phyloP scores from a whole-genome alignment of 1,139 yeast genomes.

The Suhomyces chickasaworum region DNA sequence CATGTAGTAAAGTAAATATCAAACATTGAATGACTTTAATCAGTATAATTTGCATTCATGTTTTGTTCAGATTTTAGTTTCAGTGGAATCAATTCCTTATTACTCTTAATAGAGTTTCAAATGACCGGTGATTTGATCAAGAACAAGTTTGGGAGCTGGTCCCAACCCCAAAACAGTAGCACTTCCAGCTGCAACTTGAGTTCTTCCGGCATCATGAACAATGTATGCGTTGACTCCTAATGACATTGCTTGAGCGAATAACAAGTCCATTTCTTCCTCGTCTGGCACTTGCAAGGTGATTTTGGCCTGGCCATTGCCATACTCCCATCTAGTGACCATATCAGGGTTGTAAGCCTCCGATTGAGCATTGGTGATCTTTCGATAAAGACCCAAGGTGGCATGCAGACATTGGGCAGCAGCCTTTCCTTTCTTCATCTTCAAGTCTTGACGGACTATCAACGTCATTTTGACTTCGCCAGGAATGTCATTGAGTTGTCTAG shows the following conservation, averaged over 20 bases:
- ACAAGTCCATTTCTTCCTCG: constrained; percentile 73
- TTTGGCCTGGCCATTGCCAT: constrained; percentile 86
- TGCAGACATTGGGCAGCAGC: constrained; percentile 98
- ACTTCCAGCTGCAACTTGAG: constrained; percentile 92
- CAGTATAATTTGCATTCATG: too few relatives aligned
- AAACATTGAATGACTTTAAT: too few relatives aligned
- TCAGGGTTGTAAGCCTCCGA: constrained; percentile 59
- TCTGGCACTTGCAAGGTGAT: constrained; percentile 79
- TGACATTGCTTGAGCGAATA: constrained; percentile 80
- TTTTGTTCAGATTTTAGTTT: too few relatives aligned
- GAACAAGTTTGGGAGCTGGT: constrained; percentile 86
- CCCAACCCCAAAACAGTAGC: constrained; percentile 95
- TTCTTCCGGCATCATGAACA: constrained; percentile 95
- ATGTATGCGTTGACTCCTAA: constrained; percentile 76
- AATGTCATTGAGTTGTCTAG: constrained; percentile 56
- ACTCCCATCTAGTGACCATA: constrained; percentile 76
- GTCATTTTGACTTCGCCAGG: constrained; percentile 90
- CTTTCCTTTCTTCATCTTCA: constrained; percentile 93
- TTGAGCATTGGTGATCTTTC: constrained; percentile 59
- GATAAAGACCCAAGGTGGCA: constrained; percentile 92
- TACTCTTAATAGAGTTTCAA: constrained; percentile 67
- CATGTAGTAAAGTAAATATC: too few relatives aligned
- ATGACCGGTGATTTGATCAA: constrained; percentile 80
- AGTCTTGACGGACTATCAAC: constrained; percentile 81
- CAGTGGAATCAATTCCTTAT: too few relatives aligned